A percentile compares a stretch with the other conserved stretches of the same genome.
These are phyloP conservation scores for Actinidia chinensis DNA, from an alignment of 179 eudicot genomes.

Conservation along the genomic window DNA sequence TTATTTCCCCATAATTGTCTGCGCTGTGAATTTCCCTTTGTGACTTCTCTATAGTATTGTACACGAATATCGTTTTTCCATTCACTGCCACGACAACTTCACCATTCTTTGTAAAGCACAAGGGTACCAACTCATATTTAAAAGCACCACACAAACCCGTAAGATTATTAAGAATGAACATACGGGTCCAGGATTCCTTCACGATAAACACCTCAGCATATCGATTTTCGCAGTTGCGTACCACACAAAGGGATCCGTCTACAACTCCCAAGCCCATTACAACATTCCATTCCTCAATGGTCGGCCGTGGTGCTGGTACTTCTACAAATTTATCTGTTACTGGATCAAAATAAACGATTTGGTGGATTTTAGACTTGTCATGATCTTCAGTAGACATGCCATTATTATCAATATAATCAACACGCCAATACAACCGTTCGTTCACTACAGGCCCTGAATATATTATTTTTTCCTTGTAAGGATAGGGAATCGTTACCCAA, in stretches of 20 bases:
- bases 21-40: neutral
- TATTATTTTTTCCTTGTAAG: neutral
- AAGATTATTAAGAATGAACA: neutral
- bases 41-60: neutral
- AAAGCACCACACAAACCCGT: too few species aligned
- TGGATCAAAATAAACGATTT: neutral
- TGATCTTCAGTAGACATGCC: too few species aligned
- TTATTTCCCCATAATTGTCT: neutral
- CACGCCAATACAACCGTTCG: neutral
- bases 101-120: neutral
- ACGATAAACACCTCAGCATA: neutral
- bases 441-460: neutral
- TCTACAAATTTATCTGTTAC: neutral
- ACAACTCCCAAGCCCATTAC: neutral
- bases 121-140: neutral
- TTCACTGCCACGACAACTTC: neutral
- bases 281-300: neutral
- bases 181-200: neutral
- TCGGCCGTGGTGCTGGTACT: neutral
- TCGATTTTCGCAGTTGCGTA: neutral
- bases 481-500: neutral
- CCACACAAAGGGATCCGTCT: slow-evolving; percentile 1
- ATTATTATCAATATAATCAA: neutral
- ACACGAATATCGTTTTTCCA: neutral
- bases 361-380: neutral